A percentile compares a stretch with the other conserved stretches of the same genome.
Conservation (phyloP, 2,329 filamentous ascomycete genomes). For the Penicillium glabrum region DNA sequence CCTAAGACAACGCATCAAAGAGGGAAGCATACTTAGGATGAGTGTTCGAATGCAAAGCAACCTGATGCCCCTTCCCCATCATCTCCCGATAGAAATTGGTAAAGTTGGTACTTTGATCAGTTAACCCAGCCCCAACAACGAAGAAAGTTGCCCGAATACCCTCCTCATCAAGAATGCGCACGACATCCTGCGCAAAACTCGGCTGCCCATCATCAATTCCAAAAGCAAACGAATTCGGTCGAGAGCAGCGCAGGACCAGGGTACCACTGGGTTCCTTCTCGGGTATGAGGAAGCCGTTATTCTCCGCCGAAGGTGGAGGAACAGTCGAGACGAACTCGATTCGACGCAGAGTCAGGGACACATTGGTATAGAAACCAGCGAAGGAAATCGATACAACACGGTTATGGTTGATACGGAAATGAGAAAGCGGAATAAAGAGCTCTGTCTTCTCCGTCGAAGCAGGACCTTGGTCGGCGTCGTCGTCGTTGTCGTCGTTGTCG, state of each 20-base stretch:
- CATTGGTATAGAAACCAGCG: constrained; percentile 61
- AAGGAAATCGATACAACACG: constrained; percentile 61
- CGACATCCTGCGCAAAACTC: constrained; percentile 58
- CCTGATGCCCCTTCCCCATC: constrained; percentile 62
- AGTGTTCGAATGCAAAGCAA: constrained; percentile 67
- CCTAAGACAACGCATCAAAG: not conserved
- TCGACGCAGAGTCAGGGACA: constrained; percentile 53
- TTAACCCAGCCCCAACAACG: constrained; percentile 64
- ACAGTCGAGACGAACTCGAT: constrained; percentile 62
- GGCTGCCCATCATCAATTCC: constrained; percentile 70
- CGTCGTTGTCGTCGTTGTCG: not conserved
- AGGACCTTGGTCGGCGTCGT: not conserved
- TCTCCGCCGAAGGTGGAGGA: constrained; percentile 36
- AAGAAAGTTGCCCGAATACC: constrained; percentile 69
- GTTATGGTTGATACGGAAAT: constrained; percentile 63
- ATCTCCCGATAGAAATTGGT: constrained; percentile 65
- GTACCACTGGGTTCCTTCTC: constrained; percentile 61
- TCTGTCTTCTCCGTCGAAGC: constrained; percentile 43
- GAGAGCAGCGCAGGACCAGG: constrained; percentile 63
- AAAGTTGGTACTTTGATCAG: constrained; percentile 60
- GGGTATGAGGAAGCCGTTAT: constrained; percentile 50
- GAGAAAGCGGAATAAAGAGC: constrained; percentile 66
- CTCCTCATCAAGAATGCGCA: constrained; percentile 61
- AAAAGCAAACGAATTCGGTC: constrained; percentile 70
- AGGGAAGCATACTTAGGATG: constrained; percentile 56